Evolutionary conservation across 2,329 filamentous ascomycete genomes (phyloP).

Genomic region (Escovopsis sp.): DNA sequence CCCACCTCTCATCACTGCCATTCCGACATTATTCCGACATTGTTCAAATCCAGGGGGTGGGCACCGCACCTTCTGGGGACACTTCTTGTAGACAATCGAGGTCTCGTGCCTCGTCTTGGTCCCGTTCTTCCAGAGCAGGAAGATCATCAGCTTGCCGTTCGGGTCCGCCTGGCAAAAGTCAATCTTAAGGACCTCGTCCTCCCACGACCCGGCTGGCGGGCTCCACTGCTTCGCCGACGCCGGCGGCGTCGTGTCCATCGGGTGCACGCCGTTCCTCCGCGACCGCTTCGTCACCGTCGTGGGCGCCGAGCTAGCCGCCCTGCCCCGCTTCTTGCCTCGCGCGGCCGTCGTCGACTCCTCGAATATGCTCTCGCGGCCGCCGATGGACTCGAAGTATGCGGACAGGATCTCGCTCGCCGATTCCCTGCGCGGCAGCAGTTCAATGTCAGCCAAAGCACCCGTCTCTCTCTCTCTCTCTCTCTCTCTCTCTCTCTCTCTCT

Average conservation of each 20-base stretch:
- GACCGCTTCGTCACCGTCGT: slow-evolving; percentile 28
- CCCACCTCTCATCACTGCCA: neutral
- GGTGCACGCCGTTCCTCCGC: slow-evolving; percentile 34
- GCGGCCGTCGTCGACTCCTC: slow-evolving; percentile 34
- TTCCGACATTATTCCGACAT: too few species aligned
- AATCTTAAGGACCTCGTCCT: slow-evolving; percentile 54
- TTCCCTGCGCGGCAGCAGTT: slow-evolving; percentile 24
- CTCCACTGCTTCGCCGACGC: slow-evolving; percentile 38
- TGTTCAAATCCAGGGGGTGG: too few species aligned
- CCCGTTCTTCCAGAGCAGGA: slow-evolving; percentile 59
- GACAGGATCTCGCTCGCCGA: slow-evolving; percentile 45
- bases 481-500: too few species aligned
- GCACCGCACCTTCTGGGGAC: slow-evolving; percentile 54
- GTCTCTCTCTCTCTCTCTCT: too few species aligned
- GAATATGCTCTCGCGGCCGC: slow-evolving; percentile 45
- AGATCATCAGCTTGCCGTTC: slow-evolving; percentile 46
- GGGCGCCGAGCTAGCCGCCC: slow-evolving; percentile 26
- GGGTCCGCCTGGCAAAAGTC: slow-evolving; percentile 58
- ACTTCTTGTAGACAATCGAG: slow-evolving; percentile 54
- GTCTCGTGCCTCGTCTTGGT: slow-evolving; percentile 62
- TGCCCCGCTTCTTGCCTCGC: slow-evolving; percentile 43
- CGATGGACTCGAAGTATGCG: slow-evolving; percentile 47
- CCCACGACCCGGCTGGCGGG: slow-evolving; percentile 62
- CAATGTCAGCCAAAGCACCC: too few species aligned
- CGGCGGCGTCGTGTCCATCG: slow-evolving; percentile 33